Base-by-base conservation (phyloP, 805 yeast genomes). In the Saccharomycopsis malanga region DNA sequence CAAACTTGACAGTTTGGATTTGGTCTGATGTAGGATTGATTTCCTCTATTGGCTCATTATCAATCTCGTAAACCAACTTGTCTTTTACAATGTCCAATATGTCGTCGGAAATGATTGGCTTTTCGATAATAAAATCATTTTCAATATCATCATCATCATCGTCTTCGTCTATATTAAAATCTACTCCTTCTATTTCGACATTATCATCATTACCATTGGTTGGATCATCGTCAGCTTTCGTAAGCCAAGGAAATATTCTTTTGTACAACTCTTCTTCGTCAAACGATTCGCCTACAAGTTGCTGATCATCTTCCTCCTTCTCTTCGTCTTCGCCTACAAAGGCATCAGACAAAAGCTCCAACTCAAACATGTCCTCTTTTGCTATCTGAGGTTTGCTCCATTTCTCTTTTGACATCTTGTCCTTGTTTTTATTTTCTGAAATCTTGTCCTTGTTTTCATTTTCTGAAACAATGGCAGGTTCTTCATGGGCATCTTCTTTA, bases 211-310 rank as follows among this genome's bases (percentile, higher is more conserved):
- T 24, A 17, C 35, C 42, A 27, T 34, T 30, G n/a, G 38, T 18
- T n/a, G 24, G 20, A 23, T 17, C 23, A 2, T 39, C 44, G 20
- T 27, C 22, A 12, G 32, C 35, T 12, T 32, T 21, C 32, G 30
- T 37, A 6, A 51, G 15, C 54, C 54, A 51, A 12, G 53, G 54
- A 27, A 51, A 51, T 1, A 51, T 49, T 27, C 50, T 34, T 20
- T 45, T 27, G 32, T 48, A 51, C 14, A 51, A 21, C 21, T 48
- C 50, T 5, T 51, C 52, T 29, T 48, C 54, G 29, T 51, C 49
- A 30, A 32, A 32, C 5, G 9, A 6, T 6, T 32, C 36, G 17
- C 15, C 36, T n/a, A 32, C 15, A 6, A 32, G 15, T 18, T 9
- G 36, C 17, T 32, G 18, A 32, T 32, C 36, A 10, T 18, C 36